Evolutionary conservation across 2,329 filamentous ascomycete genomes (phyloP).

Genomic region (Microcyclosporella mali): DNA sequence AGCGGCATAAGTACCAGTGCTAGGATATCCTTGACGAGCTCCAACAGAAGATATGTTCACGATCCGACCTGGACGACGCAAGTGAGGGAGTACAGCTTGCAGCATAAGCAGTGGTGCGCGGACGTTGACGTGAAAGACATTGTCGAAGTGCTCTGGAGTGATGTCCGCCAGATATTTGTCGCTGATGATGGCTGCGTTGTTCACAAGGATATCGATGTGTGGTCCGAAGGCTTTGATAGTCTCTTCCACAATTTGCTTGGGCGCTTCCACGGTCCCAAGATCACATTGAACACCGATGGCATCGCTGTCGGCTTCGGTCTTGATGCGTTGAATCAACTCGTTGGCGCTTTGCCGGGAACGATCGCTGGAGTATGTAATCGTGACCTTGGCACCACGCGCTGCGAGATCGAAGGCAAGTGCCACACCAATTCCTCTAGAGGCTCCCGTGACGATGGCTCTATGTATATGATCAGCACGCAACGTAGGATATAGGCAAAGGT

Average conservation of each 20-base stretch:
- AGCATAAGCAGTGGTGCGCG: constrained; percentile 50
- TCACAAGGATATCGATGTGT: constrained; percentile 40
- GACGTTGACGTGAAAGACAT: constrained; percentile 54
- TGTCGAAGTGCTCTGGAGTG: constrained; percentile 46
- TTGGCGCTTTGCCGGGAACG: constrained; percentile 33
- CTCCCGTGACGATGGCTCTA: constrained; percentile 46
- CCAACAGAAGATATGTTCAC: constrained; percentile 56
- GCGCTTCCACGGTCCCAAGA: constrained; percentile 32
- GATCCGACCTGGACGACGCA: constrained; percentile 46
- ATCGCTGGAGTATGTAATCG: constrained; percentile 39
- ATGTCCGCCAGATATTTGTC: constrained; percentile 29
- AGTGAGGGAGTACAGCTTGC: constrained; percentile 48
- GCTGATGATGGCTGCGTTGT: constrained; percentile 32
- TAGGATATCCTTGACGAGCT: constrained; percentile 42
- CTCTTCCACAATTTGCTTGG: constrained; percentile 34
- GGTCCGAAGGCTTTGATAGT: constrained; percentile 34
- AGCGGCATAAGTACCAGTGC: constrained; percentile 48
- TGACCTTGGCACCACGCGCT: constrained; percentile 42
- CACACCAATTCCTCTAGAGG: constrained; percentile 46
- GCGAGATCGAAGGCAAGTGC: constrained; percentile 45
- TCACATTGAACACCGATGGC: constrained; percentile 38
- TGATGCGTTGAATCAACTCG: constrained; percentile 33
- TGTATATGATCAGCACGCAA: constrained; percentile 26
- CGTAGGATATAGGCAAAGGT: background rate
- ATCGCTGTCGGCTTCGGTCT: constrained; percentile 30